Evolutionary conservation across 2,329 filamentous ascomycete species (phyloP).

Genomic region (Elsinoe necatrix): DNA sequence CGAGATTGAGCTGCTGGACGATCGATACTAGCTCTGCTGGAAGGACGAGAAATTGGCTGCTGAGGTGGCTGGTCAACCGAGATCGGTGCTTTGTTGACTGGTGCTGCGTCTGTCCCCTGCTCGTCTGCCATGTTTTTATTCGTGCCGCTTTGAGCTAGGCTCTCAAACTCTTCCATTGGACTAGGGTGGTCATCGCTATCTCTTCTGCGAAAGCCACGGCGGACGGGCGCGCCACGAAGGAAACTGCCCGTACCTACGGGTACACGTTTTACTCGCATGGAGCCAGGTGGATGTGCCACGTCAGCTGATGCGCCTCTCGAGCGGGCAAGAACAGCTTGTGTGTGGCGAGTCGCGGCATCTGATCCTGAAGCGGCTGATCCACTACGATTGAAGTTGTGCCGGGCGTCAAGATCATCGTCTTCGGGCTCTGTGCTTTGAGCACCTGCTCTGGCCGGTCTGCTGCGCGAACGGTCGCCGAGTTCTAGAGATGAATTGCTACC

Average conservation of each 20-base stretch:
- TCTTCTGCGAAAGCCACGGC: slow-evolving; percentile 57
- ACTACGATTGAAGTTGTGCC: slow-evolving; percentile 19
- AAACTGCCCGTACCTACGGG: slow-evolving; percentile 69
- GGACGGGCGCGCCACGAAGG: slow-evolving; percentile 63
- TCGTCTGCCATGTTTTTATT: background rate
- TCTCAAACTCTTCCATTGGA: slow-evolving; percentile 27
- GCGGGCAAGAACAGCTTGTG: slow-evolving; percentile 39
- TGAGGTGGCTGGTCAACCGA: background rate
- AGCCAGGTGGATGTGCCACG: slow-evolving; percentile 58
- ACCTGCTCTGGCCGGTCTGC: slow-evolving; percentile 21
- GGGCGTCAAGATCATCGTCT: slow-evolving; percentile 15
- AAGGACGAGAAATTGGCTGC: background rate
- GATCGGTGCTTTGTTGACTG: background rate
- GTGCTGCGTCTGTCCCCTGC: background rate
- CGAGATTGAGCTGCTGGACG: background rate
- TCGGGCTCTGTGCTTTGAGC: slow-evolving; percentile 12
- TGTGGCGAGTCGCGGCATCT: slow-evolving; percentile 37
- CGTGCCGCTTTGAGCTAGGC: background rate
- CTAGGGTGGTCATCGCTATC: slow-evolving; percentile 42
- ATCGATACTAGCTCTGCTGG: slow-evolving; percentile 14
- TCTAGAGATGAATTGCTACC: slow-evolving; percentile 31
- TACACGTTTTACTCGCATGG: slow-evolving; percentile 68
- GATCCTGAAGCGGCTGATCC: slow-evolving; percentile 40
- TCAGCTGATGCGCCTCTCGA: slow-evolving; percentile 48
- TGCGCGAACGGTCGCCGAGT: slow-evolving; percentile 23